Evolutionary conservation across 192 early-diverging fungal species (phyloP).

Genomic region (Funneliformis mosseae): DNA sequence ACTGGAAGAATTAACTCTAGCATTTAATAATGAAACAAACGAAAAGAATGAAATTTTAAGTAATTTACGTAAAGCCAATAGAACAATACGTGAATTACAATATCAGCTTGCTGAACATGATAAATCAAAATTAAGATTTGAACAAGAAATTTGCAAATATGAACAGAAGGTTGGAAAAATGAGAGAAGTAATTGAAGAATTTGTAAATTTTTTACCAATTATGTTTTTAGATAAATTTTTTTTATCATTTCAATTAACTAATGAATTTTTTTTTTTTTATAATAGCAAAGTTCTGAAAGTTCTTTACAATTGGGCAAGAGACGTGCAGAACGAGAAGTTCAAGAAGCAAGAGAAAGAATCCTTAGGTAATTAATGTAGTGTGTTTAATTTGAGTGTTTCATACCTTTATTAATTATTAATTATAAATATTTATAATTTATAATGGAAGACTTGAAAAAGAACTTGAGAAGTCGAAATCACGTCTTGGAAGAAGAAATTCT

Average conservation of each 20-base stretch:
- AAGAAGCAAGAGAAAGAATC: conserved; percentile 40
- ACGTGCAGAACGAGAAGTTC: conserved; percentile 41
- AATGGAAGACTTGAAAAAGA: conserved; percentile 41
- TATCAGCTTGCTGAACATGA: conserved; percentile 84
- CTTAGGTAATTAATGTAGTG: conserved; percentile 35
- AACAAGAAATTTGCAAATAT: conserved; percentile 71
- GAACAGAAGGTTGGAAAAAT: conserved; percentile 69
- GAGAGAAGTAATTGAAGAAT: conserved; percentile 66
- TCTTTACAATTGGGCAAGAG: conserved; percentile 41
- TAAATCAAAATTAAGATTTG: conserved; percentile 63
- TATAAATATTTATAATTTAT: background rate
- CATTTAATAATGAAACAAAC: conserved; percentile 62
- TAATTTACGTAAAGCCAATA: conserved; percentile 67
- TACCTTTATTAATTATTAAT: background rate
- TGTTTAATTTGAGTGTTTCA: background rate
- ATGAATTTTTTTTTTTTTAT: background rate
- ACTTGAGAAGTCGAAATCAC: conserved; percentile 42
- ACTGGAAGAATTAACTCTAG: conserved; percentile 60
- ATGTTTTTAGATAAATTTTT: background rate
- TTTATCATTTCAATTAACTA: background rate
- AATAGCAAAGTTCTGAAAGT: conserved; percentile 41
- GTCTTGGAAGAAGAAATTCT: conserved; percentile 33
- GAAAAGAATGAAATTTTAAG: conserved; percentile 66
- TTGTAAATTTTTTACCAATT: conserved; percentile 42
- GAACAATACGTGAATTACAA: conserved; percentile 83